Evolutionary conservation across 208 protist species (phyloP), one percentile per base, ranked within the genome.

Genomic region (Blastocrithidia nonstop): DNA sequence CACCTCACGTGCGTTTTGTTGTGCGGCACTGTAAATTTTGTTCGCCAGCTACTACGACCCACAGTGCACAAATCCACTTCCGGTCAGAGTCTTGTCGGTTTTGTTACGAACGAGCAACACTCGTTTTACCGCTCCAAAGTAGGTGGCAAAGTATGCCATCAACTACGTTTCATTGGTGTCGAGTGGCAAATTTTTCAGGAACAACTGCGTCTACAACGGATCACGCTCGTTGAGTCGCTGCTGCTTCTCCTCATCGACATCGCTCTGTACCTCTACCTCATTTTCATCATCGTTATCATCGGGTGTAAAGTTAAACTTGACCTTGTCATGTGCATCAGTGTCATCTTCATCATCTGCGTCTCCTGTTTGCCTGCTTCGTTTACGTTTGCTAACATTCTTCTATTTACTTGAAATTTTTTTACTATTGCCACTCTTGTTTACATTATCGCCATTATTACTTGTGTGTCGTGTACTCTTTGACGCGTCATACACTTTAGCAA

Each of bases 231-330:
- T 93, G 57, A 93, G 41, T 27, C 78, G 78, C 46, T 85, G 62
- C 66, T 88, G 64, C 56, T 81, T 78, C 47, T 88, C 79, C 61
- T 93, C 84, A 40, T 93, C 84, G 19, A 93, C 73, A 35, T 93
- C 84, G 41, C 77, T 88, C 57, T 93, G 78, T 48, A 93, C 79
- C 61, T 93, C 82, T 24, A 36, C 59, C 20, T 65, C 71, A 8
- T 66, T 70, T 29, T 79, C 75, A 42, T 55, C 55, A 19, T 39
- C 46, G n/a, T 57, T 56, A 8, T 33, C 55, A 38, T 58, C 52
- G 37, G 45, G 47, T 21, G 35, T 48, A 44, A 69, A 69, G 29
- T 19, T 66, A 28, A 70, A 66, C n/a, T 93, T 79, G 19, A 93
- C 73, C 33, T 93, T 79, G 41, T 75, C 86, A 56, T 93, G 78